Conservation (phyloP, 169 alveolate genomes). For the Plasmodium yoelii region DNA sequence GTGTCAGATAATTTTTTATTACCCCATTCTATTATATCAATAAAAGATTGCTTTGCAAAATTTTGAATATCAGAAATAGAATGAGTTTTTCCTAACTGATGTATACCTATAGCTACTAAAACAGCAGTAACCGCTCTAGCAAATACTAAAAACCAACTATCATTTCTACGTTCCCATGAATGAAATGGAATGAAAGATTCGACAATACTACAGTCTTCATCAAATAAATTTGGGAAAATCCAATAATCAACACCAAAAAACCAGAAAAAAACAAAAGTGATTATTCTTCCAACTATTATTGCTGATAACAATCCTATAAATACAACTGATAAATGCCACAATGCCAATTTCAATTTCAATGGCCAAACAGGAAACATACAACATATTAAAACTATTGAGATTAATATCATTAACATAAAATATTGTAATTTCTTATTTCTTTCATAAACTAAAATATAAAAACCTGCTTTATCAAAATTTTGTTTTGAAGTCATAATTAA, state of each 20-base stretch:
- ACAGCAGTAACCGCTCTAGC: slow-evolving; percentile 87
- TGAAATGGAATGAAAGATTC: slow-evolving; percentile 89
- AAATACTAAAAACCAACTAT: slow-evolving; percentile 80
- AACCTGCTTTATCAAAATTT: slow-evolving; percentile 86
- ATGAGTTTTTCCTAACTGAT: slow-evolving; percentile 89
- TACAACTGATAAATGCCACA: slow-evolving; percentile 89
- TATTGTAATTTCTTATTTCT: slow-evolving; percentile 86
- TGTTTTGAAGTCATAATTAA: slow-evolving; percentile 87
- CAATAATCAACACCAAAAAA: slow-evolving; percentile 90
- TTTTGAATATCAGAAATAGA: slow-evolving; percentile 85
- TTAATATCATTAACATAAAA: slow-evolving; percentile 82
- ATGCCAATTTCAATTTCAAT: slow-evolving; percentile 85
- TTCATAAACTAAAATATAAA: slow-evolving; percentile 87
- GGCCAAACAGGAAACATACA: slow-evolving; percentile 93
- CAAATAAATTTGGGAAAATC: slow-evolving; percentile 90
- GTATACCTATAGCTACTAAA: slow-evolving; percentile 84
- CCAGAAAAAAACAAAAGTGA: slow-evolving; percentile 85
- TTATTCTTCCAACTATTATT: slow-evolving; percentile 82
- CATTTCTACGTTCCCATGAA: slow-evolving; percentile 82
- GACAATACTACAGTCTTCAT: slow-evolving; percentile 90
- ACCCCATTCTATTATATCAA: slow-evolving; percentile 91
- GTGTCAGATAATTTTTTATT: slow-evolving; percentile 85
- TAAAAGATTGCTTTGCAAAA: slow-evolving; percentile 89
- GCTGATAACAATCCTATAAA: slow-evolving; percentile 82
- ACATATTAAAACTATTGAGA: slow-evolving; percentile 85